phyloP scores from a whole-genome alignment of 345 rosid genomes.

The Chamaenerion angustifolium region DNA sequence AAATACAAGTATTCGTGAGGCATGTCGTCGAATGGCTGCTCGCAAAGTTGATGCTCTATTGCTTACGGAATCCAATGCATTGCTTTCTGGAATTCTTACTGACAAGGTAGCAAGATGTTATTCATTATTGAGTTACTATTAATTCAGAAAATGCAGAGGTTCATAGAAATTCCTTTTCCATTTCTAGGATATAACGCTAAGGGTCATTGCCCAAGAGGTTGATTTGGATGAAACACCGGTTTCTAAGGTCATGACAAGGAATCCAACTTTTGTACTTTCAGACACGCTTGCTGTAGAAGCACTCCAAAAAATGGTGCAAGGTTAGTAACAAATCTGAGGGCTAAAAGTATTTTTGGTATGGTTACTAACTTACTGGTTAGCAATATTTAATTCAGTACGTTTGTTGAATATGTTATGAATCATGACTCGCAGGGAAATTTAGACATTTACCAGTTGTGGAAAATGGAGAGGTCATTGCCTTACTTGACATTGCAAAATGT shows the following conservation, averaged over 20 bases:
- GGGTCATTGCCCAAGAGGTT: slow-evolving; percentile 74
- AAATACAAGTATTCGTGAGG: slow-evolving; percentile 61
- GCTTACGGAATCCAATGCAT: slow-evolving; percentile 87
- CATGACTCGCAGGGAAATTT: slow-evolving; percentile 52
- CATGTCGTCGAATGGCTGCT: slow-evolving; percentile 91
- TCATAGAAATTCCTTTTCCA: background rate
- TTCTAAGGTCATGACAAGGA: slow-evolving; percentile 92
- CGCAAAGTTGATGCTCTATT: slow-evolving; percentile 85
- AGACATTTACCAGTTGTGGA: slow-evolving; percentile 99
- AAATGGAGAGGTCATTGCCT: slow-evolving; percentile 97
- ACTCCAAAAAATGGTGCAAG: slow-evolving; percentile 96
- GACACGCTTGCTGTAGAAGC: slow-evolving; percentile 98
- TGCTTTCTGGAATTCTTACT: slow-evolving; percentile 96
- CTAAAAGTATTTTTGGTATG: background rate
- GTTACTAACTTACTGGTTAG: background rate
- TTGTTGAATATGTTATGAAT: no score
- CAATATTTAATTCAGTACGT: no score
- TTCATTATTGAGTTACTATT: no score
- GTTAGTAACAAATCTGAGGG: slow-evolving; percentile 25
- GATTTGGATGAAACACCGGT: slow-evolving; percentile 77
- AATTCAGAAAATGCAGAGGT: background rate
- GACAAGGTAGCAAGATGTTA: slow-evolving; percentile 46
- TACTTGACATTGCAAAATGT: slow-evolving; percentile 94
- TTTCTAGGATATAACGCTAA: slow-evolving; percentile 65
- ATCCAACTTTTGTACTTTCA: slow-evolving; percentile 85